Base-by-base conservation (phyloP, 2,329 filamentous ascomycete species). In the Pyricularia pennisetigena region DNA sequence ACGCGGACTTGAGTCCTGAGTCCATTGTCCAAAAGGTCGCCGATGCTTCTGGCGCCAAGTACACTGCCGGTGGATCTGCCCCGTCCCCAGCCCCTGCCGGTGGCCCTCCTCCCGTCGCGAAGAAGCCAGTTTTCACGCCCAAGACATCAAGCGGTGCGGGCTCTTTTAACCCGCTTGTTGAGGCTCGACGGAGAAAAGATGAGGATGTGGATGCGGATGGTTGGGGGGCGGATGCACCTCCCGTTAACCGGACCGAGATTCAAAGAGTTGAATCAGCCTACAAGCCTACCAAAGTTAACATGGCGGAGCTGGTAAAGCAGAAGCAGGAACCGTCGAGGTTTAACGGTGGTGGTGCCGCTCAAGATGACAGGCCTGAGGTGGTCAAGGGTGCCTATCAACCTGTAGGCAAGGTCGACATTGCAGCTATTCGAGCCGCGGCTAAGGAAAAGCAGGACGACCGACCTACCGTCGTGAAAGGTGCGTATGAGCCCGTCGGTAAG, bases 331-430 rank as follows among this genome's bases (percentile, higher is more conserved):
- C 89, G 12, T 87, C 90, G n/a, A 80, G 86, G 71, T 87, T 86
- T 75, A 81, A 84, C 68, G 78, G 81, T 54, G n/a, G 41, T 30
- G 20, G 28, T 26, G 77, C 83, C 32, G 76, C 78, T 67, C 74
- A 76, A 54, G 79, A 85, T 64, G 82, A 86, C 65, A 77, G 79
- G 41, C 72, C 75, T 28, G 90, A 93, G 75, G 86, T 97, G 24
- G 88, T 98, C 67, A 91, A 81, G 75, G 95, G 95, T 63, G 90
- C 86, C 20, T 99, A 99, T 78, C 93, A 97, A 77, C 95, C 95
- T 24, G 82, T 99, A 73, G 95, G 95, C 68, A 98, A 97, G 81
- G 91, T 99, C n/a, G 94, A 99, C 75, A 98, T 99, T 79, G 91
- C 90, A 28, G 94, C 93, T 54, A 90, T 99, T 72, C 88, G 95